Conservation (phyloP, 495 filamentous ascomycete genomes). For the Pseudomonodictys pantanalensis region DNA sequence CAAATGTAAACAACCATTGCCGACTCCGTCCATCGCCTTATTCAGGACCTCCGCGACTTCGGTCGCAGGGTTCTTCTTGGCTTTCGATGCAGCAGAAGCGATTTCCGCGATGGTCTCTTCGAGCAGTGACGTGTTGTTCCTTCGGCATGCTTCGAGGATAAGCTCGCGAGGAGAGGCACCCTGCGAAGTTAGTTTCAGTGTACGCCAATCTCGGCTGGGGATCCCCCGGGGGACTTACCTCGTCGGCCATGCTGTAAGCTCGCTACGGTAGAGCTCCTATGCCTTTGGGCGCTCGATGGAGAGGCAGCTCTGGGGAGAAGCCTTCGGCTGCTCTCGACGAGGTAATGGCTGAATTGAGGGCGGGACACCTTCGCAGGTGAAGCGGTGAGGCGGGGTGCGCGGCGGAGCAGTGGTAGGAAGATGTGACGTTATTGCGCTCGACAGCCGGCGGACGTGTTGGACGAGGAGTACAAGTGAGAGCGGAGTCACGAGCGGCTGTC, state of each 20-base stretch:
- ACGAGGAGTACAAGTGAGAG: too few relatives aligned
- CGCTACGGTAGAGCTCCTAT: too few relatives aligned
- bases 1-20: slow-evolving; percentile 84
- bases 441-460: too few relatives aligned
- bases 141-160: slow-evolving; percentile 87
- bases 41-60: slow-evolving; percentile 72
- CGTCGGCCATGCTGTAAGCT: slow-evolving; percentile 16
- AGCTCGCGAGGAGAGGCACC: slow-evolving; percentile 82
- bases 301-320: too few relatives aligned
- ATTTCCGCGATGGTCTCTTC: slow-evolving; percentile 51
- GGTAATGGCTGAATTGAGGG: too few relatives aligned
- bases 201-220: neutral
- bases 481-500: too few relatives aligned
- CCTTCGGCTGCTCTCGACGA: too few relatives aligned
- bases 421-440: too few relatives aligned
- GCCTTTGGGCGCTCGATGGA: too few relatives aligned
- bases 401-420: too few relatives aligned
- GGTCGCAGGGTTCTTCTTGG: slow-evolving; percentile 42
- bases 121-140: slow-evolving; percentile 86
- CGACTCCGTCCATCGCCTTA: slow-evolving; percentile 74
- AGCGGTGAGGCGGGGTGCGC: too few relatives aligned
- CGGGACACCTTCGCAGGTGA: neutral
- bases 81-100: slow-evolving; percentile 51
- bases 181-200: slow-evolving; percentile 51
- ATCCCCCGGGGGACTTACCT: slow-evolving; percentile 10